Evolutionary conservation across 225 moss, liverwort and hornwort genomes (phyloP), one percentile per base, ranked within the genome.

Genomic region (Anthoceros angustus): DNA sequence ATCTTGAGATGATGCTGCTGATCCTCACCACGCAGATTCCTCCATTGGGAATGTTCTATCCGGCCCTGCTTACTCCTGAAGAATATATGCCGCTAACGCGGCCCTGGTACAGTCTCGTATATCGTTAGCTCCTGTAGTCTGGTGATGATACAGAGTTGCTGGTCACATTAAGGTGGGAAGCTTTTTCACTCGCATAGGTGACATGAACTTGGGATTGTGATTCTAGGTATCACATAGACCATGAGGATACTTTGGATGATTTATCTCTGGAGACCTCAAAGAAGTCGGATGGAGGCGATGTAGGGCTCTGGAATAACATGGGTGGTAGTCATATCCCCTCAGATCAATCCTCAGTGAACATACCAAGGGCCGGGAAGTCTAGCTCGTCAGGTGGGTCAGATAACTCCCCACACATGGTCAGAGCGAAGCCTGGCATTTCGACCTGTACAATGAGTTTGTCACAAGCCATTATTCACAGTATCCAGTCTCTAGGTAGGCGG

Each of bases 1-100:
- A 20, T 67, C 10, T 67, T 24, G 39, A 24, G 12, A 18, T 21
- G 3, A 24, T 41, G 40, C 20, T 42, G 9, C 11, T 14, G 12
- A 3, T 41, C 32, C 26, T 70, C 24, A 32, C 12, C 9, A 24
- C 77, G 70, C 86, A 92, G 92, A 77, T 98, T 79, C 87, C 98
- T 62, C 74, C 87, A 7, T 89, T 92, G 98, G 98, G 89, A 11
- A 75, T 98, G 46, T 98, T 98, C 77, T 92, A 89, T 74, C 98
- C 98, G 39, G 73, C 89, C 23, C 87, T 98, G 71, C 86, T 98
- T 43, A 74, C 92, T 38, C 72, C 84, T 69, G 98, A 98, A 70
- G 86, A 86, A 72, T 86, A 79, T 69, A 68, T 86, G 40, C 69
- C 82, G 49, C 88, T 88, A 23, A 39, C 77, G 66, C 80, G 92